These are phyloP conservation scores for Paraphaeosphaeria sporulosa DNA, from an alignment of 2,329 filamentous ascomycete species.

Conservation along the genomic window DNA sequence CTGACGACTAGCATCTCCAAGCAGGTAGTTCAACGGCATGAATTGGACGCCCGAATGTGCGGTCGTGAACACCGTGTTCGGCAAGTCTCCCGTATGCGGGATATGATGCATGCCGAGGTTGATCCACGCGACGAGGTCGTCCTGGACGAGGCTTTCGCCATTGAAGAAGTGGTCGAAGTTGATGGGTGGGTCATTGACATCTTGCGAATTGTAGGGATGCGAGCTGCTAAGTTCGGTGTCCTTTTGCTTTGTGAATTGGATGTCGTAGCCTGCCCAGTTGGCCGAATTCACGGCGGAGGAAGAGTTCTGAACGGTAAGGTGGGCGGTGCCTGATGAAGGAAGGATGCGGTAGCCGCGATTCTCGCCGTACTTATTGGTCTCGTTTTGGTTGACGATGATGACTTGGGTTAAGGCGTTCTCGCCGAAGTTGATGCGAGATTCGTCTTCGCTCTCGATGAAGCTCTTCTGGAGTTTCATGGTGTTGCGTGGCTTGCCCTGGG, in stretches of 20 bases:
- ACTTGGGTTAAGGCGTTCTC: conserved; percentile 57
- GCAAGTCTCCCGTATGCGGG: conserved; percentile 53
- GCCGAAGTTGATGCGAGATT: conserved; percentile 56
- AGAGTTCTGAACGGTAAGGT: conserved; percentile 56
- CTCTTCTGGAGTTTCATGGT: conserved; percentile 60
- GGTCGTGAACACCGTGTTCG: conserved; percentile 61
- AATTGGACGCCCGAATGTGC: conserved; percentile 55
- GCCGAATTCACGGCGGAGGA: conserved; percentile 56
- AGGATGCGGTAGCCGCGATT: conserved; percentile 55
- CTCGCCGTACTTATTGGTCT: conserved; percentile 60
- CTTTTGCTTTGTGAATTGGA: conserved; percentile 60
- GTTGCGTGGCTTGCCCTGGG: conserved; percentile 55
- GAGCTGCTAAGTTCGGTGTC: conserved; percentile 60
- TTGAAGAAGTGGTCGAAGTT: conserved; percentile 61
- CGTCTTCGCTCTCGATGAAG: conserved; percentile 46
- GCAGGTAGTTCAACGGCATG: conserved; percentile 57
- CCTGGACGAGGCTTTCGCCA: conserved; percentile 52
- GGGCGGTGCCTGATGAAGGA: neutral
- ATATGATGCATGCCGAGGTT: conserved; percentile 63
- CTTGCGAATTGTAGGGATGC: conserved; percentile 56
- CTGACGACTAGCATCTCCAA: conserved; percentile 48
- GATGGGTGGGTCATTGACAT: conserved; percentile 57
- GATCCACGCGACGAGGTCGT: conserved; percentile 57
- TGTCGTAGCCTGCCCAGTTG: conserved; percentile 59
- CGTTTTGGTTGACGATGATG: conserved; percentile 60